Evolutionary conservation across 495 filamentous ascomycete genomes (phyloP), one percentile per base, ranked within the genome.

Genomic region (Tetracladium setigerum): DNA sequence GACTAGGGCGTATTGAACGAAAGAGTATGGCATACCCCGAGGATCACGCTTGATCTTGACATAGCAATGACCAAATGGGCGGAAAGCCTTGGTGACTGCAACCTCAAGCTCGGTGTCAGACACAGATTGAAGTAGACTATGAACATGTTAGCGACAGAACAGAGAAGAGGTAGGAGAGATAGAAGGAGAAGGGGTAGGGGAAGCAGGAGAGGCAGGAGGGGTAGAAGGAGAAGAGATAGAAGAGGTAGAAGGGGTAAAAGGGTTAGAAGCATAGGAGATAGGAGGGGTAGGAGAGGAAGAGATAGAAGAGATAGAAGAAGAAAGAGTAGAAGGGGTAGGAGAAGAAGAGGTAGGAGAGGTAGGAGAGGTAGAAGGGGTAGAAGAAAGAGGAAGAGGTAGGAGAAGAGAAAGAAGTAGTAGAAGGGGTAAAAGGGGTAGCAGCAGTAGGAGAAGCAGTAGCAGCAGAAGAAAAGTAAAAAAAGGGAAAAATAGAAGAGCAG

Each of bases 11-110:
- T 68, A 84, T 58, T 82, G 79, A 45, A 67, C 72, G 51, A 84
- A 84, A 1, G 79, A 79, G 50, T 73, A 82, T 0, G 80, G 80
- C 75, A 82, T 82, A 36, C 71, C 62, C 18, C 63, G 64, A 18
- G 33, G 40, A 54, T 79, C 80, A 10, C 78, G 76, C 19, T 73
- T 70, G 37, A 84, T 79, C 65, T 84, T 84, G 41, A 81, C 77
- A 46, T 69, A 82, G 37, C 78, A 73, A 8, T 62, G 62, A 14
- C 80, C 80, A 52, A 63, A 82, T 15, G 55, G 51, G 16, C 61
- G 60, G 57, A 83, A 82, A 15, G 62, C 63, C 11, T 63, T 53
- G 11, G 67, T 73, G n/a, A 82, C 67, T 27, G 68, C 69, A n/a
- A 64, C 60, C 46, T 76, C 67, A 14, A 84, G 69, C 32, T 66